Evolutionary conservation across 164 flowering plant genomes (phyloP).

Genomic region (Tinospora cordifolia): DNA sequence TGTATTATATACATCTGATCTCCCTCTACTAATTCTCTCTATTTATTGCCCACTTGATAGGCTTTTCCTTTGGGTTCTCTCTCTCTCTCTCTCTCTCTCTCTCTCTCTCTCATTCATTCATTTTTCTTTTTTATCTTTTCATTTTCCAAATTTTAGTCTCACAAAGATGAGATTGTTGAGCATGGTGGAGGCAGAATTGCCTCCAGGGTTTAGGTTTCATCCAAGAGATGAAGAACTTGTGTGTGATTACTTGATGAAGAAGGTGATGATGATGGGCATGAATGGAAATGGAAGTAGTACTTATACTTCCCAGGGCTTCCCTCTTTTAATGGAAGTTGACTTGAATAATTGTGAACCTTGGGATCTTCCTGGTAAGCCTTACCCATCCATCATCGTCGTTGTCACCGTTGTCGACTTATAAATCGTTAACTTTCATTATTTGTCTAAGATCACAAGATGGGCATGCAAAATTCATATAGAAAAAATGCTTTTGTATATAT

Average conservation of each 20-base stretch:
- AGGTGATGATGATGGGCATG: constrained; percentile 4
- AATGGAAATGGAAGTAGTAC: background rate
- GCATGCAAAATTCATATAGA: too few relatives aligned
- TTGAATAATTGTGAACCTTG: background rate
- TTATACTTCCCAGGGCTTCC: background rate
- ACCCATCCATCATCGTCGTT: background rate
- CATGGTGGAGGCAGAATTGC: constrained; percentile 1
- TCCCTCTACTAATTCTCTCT: background rate
- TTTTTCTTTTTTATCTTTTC: background rate
- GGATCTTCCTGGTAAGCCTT: background rate
- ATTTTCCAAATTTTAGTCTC: background rate
- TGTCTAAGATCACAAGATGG: too few relatives aligned
- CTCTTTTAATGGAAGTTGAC: background rate
- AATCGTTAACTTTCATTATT: background rate
- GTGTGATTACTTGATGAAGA: constrained; percentile 4
- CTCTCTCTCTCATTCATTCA: background rate
- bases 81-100: background rate
- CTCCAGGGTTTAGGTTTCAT: constrained; percentile 5
- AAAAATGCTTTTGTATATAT: too few relatives aligned
- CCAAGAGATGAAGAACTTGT: constrained; percentile 4
- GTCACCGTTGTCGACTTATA: background rate
- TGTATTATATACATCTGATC: too few relatives aligned
- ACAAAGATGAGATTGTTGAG: background rate
- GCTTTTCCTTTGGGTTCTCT: background rate
- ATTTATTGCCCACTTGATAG: background rate